phyloP scores from a whole-genome alignment of 2,329 filamentous ascomycete species.

The Ophiocordyceps australis region DNA sequence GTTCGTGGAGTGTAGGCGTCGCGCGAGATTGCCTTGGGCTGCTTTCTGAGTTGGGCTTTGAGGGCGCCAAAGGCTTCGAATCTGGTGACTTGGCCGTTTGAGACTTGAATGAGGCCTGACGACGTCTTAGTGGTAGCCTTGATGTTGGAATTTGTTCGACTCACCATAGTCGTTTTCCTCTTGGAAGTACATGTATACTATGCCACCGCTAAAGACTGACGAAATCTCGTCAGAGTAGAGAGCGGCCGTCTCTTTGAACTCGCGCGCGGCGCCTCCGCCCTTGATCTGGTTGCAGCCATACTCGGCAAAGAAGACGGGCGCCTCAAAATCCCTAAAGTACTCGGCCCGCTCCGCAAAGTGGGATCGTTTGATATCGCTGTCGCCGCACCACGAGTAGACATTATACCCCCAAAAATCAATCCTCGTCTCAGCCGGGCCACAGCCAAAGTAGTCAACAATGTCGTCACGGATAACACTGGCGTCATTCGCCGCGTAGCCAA shows the following conservation, averaged over 20 bases:
- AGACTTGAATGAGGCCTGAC: constrained; percentile 47
- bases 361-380: constrained; percentile 58
- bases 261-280: constrained; percentile 42
- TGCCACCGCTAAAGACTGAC: constrained; percentile 78
- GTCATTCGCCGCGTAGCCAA: constrained; percentile 94
- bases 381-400: constrained; percentile 97
- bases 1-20: constrained; percentile 58
- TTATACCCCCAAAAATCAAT: constrained; percentile 99
- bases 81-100: constrained; percentile 39
- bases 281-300: constrained; percentile 85
- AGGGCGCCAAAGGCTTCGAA: constrained; percentile 60
- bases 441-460: constrained; percentile 90
- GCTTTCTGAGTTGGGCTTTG: constrained; percentile 47
- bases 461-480: constrained; percentile 65
- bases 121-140: background rate
- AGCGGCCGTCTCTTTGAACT: constrained; percentile 69
- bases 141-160: constrained; percentile 6
- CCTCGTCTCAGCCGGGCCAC: constrained; percentile 40
- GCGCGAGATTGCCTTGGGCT: constrained; percentile 47
- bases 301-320: constrained; percentile 96
- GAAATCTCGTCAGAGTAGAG: constrained; percentile 74
- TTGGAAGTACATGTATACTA: constrained; percentile 98
- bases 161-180: constrained; percentile 74
- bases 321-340: constrained; percentile 77
- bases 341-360: constrained; percentile 68